Evolutionary conservation across 1,139 yeast genomes (phyloP).

Genomic region (Pichia sp.): DNA sequence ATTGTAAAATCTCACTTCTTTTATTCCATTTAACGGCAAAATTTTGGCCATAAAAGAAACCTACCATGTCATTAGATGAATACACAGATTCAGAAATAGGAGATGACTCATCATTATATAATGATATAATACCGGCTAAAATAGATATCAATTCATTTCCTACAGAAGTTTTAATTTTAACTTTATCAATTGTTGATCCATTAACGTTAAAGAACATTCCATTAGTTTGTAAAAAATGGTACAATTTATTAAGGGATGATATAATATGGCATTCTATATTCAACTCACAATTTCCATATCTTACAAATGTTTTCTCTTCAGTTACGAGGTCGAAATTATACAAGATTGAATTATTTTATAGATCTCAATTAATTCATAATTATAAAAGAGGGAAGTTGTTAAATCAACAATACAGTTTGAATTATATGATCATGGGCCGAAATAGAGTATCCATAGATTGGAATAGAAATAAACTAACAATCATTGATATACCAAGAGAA

Average conservation of each 20-base stretch:
- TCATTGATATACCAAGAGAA: constrained; percentile 13
- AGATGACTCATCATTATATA: neutral
- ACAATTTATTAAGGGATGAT: constrained; percentile 46
- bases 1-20: no score
- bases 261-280: constrained; percentile 59
- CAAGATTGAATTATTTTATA: constrained; percentile 48
- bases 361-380: constrained; percentile 28
- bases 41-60: no score
- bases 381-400: constrained; percentile 48
- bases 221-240: constrained; percentile 50
- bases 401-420: constrained; percentile 1
- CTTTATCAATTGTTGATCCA: constrained; percentile 54
- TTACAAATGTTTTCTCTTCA: constrained; percentile 42
- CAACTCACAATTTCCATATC: constrained; percentile 38
- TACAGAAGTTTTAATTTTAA: constrained; percentile 47
- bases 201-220: constrained; percentile 43
- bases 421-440: constrained; percentile 10
- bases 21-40: neutral
- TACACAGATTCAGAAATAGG: neutral
- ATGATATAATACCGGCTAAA: neutral
- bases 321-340: constrained; percentile 47
- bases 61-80: neutral
- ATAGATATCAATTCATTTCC: constrained; percentile 38
- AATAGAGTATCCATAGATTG: constrained; percentile 12
- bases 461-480: constrained; percentile 12